Conservation (phyloP, 495 filamentous ascomycete species). For the Penicillium herquei region DNA sequence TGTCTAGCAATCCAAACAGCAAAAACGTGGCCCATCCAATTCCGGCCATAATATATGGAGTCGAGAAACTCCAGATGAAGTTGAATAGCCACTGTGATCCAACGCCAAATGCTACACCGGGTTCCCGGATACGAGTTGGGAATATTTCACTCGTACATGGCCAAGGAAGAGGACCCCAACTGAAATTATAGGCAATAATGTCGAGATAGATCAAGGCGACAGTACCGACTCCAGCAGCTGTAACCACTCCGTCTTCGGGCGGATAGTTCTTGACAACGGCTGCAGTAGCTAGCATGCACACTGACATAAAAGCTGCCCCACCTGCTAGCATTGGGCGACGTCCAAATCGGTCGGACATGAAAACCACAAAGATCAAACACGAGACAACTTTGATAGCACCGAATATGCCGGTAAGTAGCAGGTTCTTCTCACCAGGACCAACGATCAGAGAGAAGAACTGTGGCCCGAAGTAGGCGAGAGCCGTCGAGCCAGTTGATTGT, state of each 20-base stretch:
- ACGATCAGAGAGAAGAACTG: slow-evolving; percentile 57
- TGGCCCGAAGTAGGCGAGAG: slow-evolving; percentile 52
- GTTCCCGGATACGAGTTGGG: slow-evolving; percentile 48
- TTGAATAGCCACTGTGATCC: slow-evolving; percentile 55
- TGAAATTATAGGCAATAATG: slow-evolving; percentile 46
- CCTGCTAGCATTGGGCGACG: slow-evolving; percentile 51
- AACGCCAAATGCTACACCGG: slow-evolving; percentile 45
- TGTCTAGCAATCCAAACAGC: slow-evolving; percentile 43
- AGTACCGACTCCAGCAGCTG: slow-evolving; percentile 41
- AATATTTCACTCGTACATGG: slow-evolving; percentile 47
- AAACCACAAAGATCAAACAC: slow-evolving; percentile 48
- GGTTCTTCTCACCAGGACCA: slow-evolving; percentile 35
- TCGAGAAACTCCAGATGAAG: slow-evolving; percentile 51
- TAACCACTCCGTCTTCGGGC: slow-evolving; percentile 35
- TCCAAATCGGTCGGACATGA: slow-evolving; percentile 57
- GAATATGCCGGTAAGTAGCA: slow-evolving; percentile 52
- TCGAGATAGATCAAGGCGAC: slow-evolving; percentile 51
- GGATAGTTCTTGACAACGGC: slow-evolving; percentile 53
- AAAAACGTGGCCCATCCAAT: slow-evolving; percentile 52
- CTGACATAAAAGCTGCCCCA: slow-evolving; percentile 49
- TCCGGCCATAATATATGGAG: slow-evolving; percentile 49
- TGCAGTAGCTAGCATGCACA: slow-evolving; percentile 56
- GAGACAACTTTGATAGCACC: slow-evolving; percentile 50
- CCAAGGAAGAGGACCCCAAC: slow-evolving; percentile 40
- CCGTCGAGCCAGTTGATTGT: slow-evolving; percentile 54